These are phyloP conservation scores for Spencermartinsiella europaea DNA, from an alignment of 805 yeast genomes.

Conservation along the genomic window DNA sequence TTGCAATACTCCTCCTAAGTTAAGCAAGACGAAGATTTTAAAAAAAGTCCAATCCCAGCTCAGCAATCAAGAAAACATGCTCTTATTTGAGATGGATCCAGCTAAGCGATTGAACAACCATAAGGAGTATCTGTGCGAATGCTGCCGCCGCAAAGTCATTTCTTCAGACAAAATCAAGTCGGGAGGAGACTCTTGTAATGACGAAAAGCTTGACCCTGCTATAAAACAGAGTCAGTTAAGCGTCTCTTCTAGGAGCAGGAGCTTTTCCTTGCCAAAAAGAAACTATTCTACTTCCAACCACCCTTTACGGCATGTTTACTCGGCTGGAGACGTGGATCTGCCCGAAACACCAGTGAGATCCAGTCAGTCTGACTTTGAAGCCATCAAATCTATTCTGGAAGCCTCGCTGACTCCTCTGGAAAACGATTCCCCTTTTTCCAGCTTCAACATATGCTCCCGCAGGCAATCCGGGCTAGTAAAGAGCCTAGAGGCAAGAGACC, in stretches of 20 bases:
- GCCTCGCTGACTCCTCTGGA: not conserved
- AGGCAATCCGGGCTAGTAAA: no score
- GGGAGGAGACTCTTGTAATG: no score
- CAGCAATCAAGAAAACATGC: not conserved
- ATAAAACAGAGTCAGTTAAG: not conserved
- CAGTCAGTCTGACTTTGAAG: not conserved
- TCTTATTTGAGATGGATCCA: not conserved
- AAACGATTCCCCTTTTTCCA: not conserved
- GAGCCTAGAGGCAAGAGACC: not conserved
- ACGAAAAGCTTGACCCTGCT: no score
- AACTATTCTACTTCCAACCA: conserved; percentile 9
- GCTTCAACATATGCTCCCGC: not conserved
- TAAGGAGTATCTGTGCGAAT: not conserved
- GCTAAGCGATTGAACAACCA: not conserved
- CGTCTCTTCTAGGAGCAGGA: not conserved
- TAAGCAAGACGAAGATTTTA: not conserved
- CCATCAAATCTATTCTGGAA: not conserved
- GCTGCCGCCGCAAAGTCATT: not conserved
- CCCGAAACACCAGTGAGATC: not conserved
- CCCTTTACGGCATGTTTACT: conserved; percentile 10
- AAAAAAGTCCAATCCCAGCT: not conserved
- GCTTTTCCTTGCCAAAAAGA: not conserved
- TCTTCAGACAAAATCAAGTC: not conserved
- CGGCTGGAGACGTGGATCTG: conserved; percentile 2
- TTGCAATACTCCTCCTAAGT: not conserved